Conservation (phyloP, 2,329 filamentous ascomycete species). For the Pochonia chlamydosporia region DNA sequence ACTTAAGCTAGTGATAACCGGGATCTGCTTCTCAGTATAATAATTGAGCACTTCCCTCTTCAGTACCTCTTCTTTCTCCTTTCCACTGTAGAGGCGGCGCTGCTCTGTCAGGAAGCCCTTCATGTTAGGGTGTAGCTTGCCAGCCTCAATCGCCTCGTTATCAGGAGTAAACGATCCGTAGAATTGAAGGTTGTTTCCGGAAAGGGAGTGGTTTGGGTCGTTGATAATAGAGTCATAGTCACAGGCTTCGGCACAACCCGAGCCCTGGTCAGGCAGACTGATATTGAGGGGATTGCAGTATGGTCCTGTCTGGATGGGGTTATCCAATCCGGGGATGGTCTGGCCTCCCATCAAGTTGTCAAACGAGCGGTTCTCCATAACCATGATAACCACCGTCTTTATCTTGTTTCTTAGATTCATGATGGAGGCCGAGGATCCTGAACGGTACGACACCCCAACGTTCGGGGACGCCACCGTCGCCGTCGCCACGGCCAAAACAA, state of each 20-base stretch:
- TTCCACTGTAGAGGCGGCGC: constrained; percentile 25
- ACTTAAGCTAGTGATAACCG: constrained; percentile 31
- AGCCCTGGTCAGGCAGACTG: constrained; percentile 12
- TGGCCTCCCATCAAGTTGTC: constrained; percentile 38
- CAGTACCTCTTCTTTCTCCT: constrained; percentile 25
- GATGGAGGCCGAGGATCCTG: constrained; percentile 13
- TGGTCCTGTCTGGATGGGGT: constrained; percentile 34
- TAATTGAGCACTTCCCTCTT: constrained; percentile 35
- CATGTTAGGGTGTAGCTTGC: constrained; percentile 23
- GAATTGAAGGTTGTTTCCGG: constrained; percentile 38
- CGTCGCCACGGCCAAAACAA: no score
- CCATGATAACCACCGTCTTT: constrained; percentile 41
- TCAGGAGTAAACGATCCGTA: constrained; percentile 32
- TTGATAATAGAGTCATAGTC: constrained; percentile 34
- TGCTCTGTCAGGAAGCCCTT: constrained; percentile 37
- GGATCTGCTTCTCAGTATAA: constrained; percentile 35
- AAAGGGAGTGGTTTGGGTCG: constrained; percentile 35
- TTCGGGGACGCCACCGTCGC: no score
- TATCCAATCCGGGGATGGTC: constrained; percentile 30
- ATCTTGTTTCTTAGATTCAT: constrained; percentile 30
- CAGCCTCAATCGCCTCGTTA: constrained; percentile 27
- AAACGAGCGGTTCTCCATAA: constrained; percentile 39
- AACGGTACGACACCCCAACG: no score
- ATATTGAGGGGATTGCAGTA: constrained; percentile 36
- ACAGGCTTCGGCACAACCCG: constrained; percentile 25